A percentile compares a stretch with the other conserved stretches of the same genome.
Conservation (phyloP, 2,329 filamentous ascomycete species). For the Graphiopsis chlorocephala region DNA sequence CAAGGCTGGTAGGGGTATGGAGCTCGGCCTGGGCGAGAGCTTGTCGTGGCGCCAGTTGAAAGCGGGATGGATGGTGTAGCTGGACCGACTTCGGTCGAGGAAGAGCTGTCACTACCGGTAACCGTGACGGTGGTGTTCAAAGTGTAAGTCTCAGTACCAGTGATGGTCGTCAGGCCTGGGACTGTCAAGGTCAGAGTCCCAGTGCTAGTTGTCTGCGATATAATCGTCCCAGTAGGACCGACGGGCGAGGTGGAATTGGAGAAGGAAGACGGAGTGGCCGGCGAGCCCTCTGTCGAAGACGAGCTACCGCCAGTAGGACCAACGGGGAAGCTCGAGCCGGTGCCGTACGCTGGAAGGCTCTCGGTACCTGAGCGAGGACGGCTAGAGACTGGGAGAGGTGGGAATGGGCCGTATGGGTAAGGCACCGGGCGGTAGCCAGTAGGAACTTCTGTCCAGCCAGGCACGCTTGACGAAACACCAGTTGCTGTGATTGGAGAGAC, state of each 20-base stretch:
- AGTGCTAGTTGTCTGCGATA: constrained; percentile 22
- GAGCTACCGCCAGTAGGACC: constrained; percentile 7
- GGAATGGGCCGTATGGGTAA: not conserved
- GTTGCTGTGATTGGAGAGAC: constrained; percentile 8
- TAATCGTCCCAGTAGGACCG: constrained; percentile 2
- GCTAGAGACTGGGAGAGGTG: constrained; percentile 9
- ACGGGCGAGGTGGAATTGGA: not conserved
- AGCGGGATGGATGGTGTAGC: constrained; percentile 20
- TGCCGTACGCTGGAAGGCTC: not conserved
- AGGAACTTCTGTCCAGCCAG: not conserved
- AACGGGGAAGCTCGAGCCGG: constrained; percentile 1
- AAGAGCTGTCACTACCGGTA: constrained; percentile 1
- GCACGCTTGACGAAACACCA: not conserved
- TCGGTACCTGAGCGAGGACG: constrained; percentile 2
- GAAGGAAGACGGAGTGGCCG: constrained; percentile 4
- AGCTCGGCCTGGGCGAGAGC: constrained; percentile 42
- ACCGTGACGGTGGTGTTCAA: constrained; percentile 27
- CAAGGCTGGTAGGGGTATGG: constrained; percentile 32
- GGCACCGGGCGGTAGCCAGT: not conserved
- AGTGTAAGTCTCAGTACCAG: constrained; percentile 17
- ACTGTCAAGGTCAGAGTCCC: not conserved
- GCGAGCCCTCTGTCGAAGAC: constrained; percentile 15
- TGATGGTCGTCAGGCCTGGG: not conserved
- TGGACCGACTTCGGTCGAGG: constrained; percentile 2
- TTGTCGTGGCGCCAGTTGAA: constrained; percentile 35